phyloP scores from a whole-genome alignment of 2,329 filamentous ascomycete genomes.

The Cladosporium sp. region DNA sequence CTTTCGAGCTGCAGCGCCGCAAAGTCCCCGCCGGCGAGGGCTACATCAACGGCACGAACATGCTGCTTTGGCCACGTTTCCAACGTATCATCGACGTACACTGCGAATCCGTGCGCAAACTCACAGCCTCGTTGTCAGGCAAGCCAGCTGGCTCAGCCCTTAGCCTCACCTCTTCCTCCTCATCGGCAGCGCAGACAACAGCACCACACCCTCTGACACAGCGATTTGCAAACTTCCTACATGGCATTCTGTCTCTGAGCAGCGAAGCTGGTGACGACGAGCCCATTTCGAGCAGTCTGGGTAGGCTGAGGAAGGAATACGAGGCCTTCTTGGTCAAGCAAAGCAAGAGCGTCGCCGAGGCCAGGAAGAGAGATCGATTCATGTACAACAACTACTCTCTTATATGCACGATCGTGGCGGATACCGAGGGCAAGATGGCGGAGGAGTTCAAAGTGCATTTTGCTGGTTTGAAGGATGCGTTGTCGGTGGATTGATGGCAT shows the following conservation, averaged over 20 bases:
- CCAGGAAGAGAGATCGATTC: constrained; percentile 79
- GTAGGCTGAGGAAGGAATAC: constrained; percentile 72
- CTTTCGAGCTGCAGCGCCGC: constrained; percentile 87
- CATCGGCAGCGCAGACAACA: constrained; percentile 61
- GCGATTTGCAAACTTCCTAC: constrained; percentile 87
- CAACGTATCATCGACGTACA: constrained; percentile 92
- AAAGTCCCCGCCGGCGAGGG: constrained; percentile 84
- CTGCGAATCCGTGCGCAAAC: constrained; percentile 74
- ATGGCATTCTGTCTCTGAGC: constrained; percentile 77
- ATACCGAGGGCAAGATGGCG: constrained; percentile 68
- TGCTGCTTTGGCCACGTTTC: constrained; percentile 94
- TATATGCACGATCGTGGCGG: constrained; percentile 79
- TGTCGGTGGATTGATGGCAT: constrained; percentile 12
- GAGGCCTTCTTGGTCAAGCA: constrained; percentile 77
- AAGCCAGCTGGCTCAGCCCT: constrained; percentile 51
- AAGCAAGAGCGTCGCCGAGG: constrained; percentile 70
- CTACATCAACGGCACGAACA: constrained; percentile 92
- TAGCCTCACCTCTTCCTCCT: constrained; percentile 49
- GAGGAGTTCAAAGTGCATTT: constrained; percentile 73
- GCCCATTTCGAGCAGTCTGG: constrained; percentile 77
- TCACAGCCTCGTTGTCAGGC: constrained; percentile 45
- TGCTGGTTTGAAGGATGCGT: constrained; percentile 51
- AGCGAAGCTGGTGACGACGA: constrained; percentile 93
- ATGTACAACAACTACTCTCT: constrained; percentile 95
- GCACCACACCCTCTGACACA: constrained; percentile 91